Percentiles rank a stretch among this genome's conserved stretches.
Evolutionary conservation across 306 rosid species (phyloP).

Genomic region (Bauhinia variegata): DNA sequence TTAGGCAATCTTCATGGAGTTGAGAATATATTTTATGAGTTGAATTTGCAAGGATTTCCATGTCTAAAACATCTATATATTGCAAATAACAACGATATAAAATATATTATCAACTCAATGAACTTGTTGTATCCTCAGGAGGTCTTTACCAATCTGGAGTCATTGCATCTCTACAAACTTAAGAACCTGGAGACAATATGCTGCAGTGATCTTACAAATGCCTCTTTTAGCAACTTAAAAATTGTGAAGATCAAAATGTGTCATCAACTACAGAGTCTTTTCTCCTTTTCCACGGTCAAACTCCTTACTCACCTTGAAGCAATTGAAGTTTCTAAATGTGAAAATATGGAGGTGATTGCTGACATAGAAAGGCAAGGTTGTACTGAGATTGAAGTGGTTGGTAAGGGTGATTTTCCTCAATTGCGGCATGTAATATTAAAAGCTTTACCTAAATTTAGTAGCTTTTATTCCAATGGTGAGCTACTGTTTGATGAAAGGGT

Average conservation of each 20-base stretch:
- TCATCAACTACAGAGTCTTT: too few species aligned
- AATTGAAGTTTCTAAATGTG: too few species aligned
- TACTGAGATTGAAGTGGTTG: too few species aligned
- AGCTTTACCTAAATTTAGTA: neutral
- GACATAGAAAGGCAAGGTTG: neutral
- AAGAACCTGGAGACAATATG: too few species aligned
- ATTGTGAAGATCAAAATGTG: too few species aligned
- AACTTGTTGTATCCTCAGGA: conserved; percentile 12
- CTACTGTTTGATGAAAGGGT: too few species aligned
- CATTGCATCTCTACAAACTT: conserved; percentile 14
- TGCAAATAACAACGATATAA: neutral
- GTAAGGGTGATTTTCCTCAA: neutral
- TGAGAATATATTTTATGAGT: too few species aligned
- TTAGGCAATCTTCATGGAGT: too few species aligned
- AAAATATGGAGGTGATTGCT: conserved; percentile 26
- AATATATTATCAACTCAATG: conserved; percentile 16
- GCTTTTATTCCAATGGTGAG: neutral
- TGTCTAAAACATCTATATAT: conserved; percentile 35
- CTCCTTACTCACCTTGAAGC: too few species aligned
- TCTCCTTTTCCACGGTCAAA: too few species aligned
- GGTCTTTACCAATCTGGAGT: conserved; percentile 28
- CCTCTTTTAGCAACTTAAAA: too few species aligned
- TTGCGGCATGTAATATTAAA: conserved; percentile 3
- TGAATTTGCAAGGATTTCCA: conserved; percentile 36
- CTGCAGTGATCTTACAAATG: too few species aligned